Evolutionary conservation across 148 eudicot species (phyloP).

Genomic region (Chenopodium quinoa): DNA sequence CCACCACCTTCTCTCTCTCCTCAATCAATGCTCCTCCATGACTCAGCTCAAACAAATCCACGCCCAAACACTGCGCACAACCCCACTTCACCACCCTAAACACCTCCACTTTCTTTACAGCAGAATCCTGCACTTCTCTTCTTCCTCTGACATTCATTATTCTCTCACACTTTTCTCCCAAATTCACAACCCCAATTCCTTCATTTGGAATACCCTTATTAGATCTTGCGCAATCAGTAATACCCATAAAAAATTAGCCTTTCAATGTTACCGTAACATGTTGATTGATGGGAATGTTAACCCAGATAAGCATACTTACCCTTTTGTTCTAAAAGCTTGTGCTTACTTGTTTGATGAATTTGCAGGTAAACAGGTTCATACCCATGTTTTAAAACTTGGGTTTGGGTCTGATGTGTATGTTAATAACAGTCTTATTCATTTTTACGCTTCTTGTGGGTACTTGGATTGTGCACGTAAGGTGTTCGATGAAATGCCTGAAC

Average conservation of each 20-base stretch:
- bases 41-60: constrained; percentile 67
- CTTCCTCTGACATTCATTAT: constrained; percentile 42
- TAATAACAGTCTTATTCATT: constrained; percentile 60
- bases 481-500: constrained; percentile 73
- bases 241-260: constrained; percentile 37
- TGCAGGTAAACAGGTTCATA: constrained; percentile 55
- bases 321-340: constrained; percentile 70
- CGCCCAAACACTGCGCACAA: constrained; percentile 56
- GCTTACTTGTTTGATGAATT: constrained; percentile 47
- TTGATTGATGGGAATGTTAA: constrained; percentile 26
- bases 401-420: constrained; percentile 51
- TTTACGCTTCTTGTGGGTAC: constrained; percentile 59
- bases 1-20: constrained; percentile 43
- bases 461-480: constrained; percentile 48
- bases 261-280: constrained; percentile 40
- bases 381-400: constrained; percentile 57
- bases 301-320: constrained; percentile 76
- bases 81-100: constrained; percentile 28
- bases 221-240: constrained; percentile 50
- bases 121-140: constrained; percentile 48
- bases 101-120: constrained; percentile 40
- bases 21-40: constrained; percentile 44
- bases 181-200: constrained; percentile 48
- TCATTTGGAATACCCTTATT: constrained; percentile 64
- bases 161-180: constrained; percentile 41